phyloP scores from a whole-genome alignment of 495 filamentous ascomycete genomes.

The Lichina pygmaea region DNA sequence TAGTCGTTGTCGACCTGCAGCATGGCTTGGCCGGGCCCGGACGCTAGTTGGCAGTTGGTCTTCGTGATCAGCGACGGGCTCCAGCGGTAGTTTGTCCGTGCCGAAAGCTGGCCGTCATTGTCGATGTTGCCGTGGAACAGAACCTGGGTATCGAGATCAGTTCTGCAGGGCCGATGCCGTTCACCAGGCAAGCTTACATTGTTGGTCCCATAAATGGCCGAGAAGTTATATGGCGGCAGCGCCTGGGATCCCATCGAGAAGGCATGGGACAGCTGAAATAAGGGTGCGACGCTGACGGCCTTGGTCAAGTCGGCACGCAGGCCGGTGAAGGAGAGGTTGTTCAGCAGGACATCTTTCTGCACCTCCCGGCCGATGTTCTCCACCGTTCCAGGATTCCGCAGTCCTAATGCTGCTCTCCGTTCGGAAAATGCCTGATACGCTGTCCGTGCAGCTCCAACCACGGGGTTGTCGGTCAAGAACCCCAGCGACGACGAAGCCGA shows the following conservation, averaged over 20 bases:
- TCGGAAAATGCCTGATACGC: conserved; percentile 63
- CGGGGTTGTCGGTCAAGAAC: conserved; percentile 44
- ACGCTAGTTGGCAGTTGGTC: conserved; percentile 53
- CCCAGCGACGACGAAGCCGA: conserved; percentile 21
- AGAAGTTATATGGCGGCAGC: conserved; percentile 80
- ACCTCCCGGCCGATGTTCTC: conserved; percentile 84
- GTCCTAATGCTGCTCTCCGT: conserved; percentile 58
- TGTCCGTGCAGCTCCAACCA: conserved; percentile 41
- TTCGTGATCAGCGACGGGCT: conserved; percentile 49
- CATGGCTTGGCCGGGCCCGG: conserved; percentile 44
- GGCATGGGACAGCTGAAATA: conserved; percentile 94
- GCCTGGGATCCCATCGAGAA: conserved; percentile 76
- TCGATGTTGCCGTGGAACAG: conserved; percentile 91
- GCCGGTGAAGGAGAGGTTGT: conserved; percentile 84
- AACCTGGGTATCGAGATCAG: conserved; percentile 22
- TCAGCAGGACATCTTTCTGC: conserved; percentile 78
- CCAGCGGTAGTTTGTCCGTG: conserved; percentile 80
- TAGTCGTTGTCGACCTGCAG: conserved; percentile 85
- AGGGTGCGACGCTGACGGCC: conserved; percentile 67
- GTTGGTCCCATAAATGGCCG: conserved; percentile 70
- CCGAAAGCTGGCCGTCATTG: conserved; percentile 58
- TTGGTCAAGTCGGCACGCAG: conserved; percentile 89
- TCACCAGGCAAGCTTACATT: conserved; percentile 32
- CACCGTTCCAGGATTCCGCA: conserved; percentile 75
- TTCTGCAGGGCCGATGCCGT: neutral